Conservation (phyloP, 208 protist species). For the Trypanosoma cruzi region DNA sequence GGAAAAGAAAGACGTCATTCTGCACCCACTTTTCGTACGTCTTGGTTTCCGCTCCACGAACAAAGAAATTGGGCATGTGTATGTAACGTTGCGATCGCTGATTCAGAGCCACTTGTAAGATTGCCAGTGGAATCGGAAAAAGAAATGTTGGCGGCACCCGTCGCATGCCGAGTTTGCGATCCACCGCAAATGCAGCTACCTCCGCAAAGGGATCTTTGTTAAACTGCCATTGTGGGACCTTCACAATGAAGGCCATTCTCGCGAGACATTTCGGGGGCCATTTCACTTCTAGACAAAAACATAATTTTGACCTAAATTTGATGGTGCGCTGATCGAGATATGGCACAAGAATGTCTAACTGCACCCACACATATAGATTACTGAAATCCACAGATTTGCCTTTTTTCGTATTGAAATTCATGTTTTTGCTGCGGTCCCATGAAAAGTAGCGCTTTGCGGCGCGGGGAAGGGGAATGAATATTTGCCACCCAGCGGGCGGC, state of each 20-base stretch:
- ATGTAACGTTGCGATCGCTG: constrained; percentile 1
- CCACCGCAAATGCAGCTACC: constrained; percentile 25
- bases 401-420: too few relatives aligned
- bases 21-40: constrained; percentile 26
- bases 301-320: constrained; percentile 26
- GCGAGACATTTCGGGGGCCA: background rate
- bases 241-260: constrained; percentile 22
- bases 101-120: background rate
- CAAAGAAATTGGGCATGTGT: background rate
- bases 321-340: constrained; percentile 31
- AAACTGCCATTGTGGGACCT: constrained; percentile 36
- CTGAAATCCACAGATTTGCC: too few relatives aligned
- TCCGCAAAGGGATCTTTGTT: constrained; percentile 31
- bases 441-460: too few relatives aligned
- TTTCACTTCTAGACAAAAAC: background rate
- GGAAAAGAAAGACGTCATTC: constrained; percentile 24
- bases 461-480: too few relatives aligned
- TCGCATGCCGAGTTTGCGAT: constrained; percentile 27
- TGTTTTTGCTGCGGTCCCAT: too few relatives aligned
- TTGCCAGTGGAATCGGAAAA: constrained; percentile 12
- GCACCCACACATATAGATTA: constrained; percentile 8
- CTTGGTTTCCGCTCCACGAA: background rate
- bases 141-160: constrained; percentile 36
- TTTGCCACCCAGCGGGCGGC: too few relatives aligned
- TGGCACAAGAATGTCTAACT: constrained; percentile 20